Evolutionary conservation across 345 rosid species (phyloP), one percentile per base, ranked within the genome.

Genomic region (Citrus glauca): DNA sequence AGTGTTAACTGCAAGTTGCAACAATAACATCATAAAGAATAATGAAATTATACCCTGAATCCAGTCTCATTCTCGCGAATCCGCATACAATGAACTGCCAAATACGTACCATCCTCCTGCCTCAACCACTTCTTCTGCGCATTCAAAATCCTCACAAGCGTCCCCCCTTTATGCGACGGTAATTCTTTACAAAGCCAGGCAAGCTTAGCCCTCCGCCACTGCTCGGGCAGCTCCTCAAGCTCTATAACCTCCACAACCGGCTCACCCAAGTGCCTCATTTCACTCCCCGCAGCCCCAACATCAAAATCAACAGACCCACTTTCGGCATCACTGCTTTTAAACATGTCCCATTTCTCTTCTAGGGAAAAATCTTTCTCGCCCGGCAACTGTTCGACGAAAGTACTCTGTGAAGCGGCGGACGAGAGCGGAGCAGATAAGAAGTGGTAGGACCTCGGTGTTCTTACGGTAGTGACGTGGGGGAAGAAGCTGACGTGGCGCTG

Each of bases 161-260:
- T 90, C 62, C 91, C 96, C 42, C 90, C 79, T 77, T 89, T 92
- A 25, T 93, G 94, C 56, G 91, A 80, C 6, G 97, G 98, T 66
- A 92, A 82, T 77, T 95, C 92, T 78, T 93, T 93, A 79, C 98
- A 95, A 20, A 95, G 90, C 99, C 99, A 92, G 0, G 97, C 99
- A 57, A 95, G 80, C 88, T 87, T 93, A 55, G 97, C 80, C 45
- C 98, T 84, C 84, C 95, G 83, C 97, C 98, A 95, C 62, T 93
- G 92, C 84, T 92, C 97, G 27, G 94, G 94, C 8, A 92, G 75
- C 80, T 94, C 96, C 82, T 85, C 91, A 79, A 92, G 78, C 62
- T 90, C 92, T 84, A 19, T 88, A 25, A 93, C 92, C 82, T 92
- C 92, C 53, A 93, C 68, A 53, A 61, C 86, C 30, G 92, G 83